Percentiles rank a stretch among this genome's conserved stretches.
These are phyloP conservation scores for Cladosporium oxysporum DNA, from an alignment of 2,329 filamentous ascomycete species.

Conservation along the genomic window DNA sequence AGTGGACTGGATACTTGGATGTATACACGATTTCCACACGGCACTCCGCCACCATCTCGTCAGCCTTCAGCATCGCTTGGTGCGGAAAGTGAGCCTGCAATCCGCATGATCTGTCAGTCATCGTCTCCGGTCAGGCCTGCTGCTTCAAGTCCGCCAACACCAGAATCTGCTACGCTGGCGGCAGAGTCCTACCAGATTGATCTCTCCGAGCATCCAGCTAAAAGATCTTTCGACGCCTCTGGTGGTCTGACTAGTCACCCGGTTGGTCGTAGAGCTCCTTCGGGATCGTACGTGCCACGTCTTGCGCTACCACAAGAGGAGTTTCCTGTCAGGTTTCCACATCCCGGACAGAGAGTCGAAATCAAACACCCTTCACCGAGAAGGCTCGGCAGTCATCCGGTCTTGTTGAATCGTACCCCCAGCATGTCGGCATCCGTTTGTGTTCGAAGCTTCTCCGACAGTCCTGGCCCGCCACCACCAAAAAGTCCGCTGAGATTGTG, in stretches of 20 bases:
- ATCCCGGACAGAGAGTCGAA: conserved; percentile 31
- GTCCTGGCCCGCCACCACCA: conserved; percentile 39
- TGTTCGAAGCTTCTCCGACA: conserved; percentile 32
- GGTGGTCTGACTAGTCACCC: conserved; percentile 30
- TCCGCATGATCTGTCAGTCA: conserved; percentile 22
- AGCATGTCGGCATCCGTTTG: conserved; percentile 35
- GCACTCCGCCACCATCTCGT: conserved; percentile 19
- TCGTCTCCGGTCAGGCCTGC: conserved; percentile 34
- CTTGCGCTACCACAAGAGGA: conserved; percentile 33
- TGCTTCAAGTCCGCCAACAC: conserved; percentile 36
- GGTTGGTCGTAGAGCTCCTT: conserved; percentile 10
- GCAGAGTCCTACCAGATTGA: conserved; percentile 31
- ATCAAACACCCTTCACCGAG: conserved; percentile 35
- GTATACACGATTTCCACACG: conserved; percentile 22
- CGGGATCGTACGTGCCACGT: conserved; percentile 21
- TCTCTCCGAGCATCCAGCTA: conserved; percentile 29
- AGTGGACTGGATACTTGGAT: conserved; percentile 33
- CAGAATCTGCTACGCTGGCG: conserved; percentile 32
- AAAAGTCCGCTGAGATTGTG: conserved; percentile 35
- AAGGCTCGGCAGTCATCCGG: conserved; percentile 34
- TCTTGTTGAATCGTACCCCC: conserved; percentile 34
- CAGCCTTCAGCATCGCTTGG: conserved; percentile 20
- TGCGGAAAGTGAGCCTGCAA: conserved; percentile 15
- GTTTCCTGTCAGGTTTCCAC: conserved; percentile 32
- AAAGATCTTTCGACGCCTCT: conserved; percentile 27